Evolutionary conservation across 148 eudicot species (phyloP).

Genomic region (Amaranthus palmeri): DNA sequence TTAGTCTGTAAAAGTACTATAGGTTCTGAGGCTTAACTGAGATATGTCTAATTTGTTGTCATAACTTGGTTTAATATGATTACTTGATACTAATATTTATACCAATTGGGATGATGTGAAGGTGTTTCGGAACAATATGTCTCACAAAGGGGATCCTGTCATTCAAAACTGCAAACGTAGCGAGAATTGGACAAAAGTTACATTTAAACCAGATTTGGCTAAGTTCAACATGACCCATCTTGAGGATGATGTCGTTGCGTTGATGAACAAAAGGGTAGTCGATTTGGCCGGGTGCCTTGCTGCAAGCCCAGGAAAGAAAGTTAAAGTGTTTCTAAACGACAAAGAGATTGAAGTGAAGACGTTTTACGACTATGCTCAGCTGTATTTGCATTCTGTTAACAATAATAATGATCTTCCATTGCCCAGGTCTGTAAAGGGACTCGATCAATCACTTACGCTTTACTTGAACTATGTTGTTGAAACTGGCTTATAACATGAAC

Average conservation of each 20-base stretch:
- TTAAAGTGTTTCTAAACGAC: conserved; percentile 68
- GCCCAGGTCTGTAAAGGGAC: conserved; percentile 36
- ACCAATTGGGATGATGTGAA: conserved; percentile 28
- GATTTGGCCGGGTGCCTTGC: conserved; percentile 89
- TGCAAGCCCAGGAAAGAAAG: conserved; percentile 74
- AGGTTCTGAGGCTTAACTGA: background rate
- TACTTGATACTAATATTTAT: too few relatives aligned
- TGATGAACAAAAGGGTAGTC: conserved; percentile 90
- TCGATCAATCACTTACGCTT: background rate
- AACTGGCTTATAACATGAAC: conserved; percentile 1
- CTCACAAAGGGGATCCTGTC: conserved; percentile 55
- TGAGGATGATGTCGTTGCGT: conserved; percentile 79
- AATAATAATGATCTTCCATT: conserved; percentile 30
- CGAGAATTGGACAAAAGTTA: conserved; percentile 92
- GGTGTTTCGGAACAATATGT: conserved; percentile 82
- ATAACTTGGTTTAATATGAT: too few relatives aligned
- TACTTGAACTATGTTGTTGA: background rate
- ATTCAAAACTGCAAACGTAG: conserved; percentile 57
- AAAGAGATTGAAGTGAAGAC: conserved; percentile 54
- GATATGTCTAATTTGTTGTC: too few relatives aligned
- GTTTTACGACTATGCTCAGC: conserved; percentile 64
- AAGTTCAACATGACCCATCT: conserved; percentile 73
- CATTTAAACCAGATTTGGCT: conserved; percentile 79
- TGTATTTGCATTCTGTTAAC: conserved; percentile 47
- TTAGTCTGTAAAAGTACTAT: too few relatives aligned